phyloP scores from a whole-genome alignment of 2,329 filamentous ascomycete species.

The Colletotrichum abscissum region DNA sequence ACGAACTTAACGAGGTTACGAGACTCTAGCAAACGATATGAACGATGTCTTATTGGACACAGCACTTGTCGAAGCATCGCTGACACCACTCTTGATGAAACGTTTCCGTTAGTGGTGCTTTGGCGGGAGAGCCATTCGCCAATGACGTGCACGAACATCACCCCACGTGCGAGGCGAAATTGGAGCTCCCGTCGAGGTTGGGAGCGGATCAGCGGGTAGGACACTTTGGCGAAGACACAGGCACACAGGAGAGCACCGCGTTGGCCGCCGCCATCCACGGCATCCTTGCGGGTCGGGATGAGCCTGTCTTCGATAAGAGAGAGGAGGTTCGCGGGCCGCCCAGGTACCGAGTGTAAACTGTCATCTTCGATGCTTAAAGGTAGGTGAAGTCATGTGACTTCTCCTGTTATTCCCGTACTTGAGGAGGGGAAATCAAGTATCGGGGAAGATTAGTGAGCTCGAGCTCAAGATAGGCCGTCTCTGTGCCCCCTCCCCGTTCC shows the following conservation, averaged over 20 bases:
- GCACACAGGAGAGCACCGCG: background rate
- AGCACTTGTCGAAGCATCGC: background rate
- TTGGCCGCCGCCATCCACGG: background rate
- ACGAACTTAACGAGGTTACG: background rate
- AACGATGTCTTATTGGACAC: background rate
- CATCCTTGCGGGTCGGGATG: background rate
- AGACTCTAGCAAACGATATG: background rate
- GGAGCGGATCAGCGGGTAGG: constrained; percentile 12
- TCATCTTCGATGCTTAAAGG: background rate
- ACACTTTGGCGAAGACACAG: background rate
- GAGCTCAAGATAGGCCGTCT: background rate
- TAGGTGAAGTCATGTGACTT: background rate
- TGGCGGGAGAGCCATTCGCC: background rate
- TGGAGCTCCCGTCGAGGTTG: background rate
- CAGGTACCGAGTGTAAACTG: background rate
- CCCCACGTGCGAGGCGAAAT: constrained; percentile 24
- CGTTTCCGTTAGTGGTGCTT: constrained; percentile 12
- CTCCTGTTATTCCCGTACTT: background rate
- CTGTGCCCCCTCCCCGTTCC: background rate
- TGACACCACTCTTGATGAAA: constrained; percentile 21
- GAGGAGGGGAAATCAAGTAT: too few relatives aligned
- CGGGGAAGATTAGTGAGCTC: background rate
- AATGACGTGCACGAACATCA: constrained; percentile 12
- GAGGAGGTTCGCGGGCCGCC: background rate
- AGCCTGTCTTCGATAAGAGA: background rate